Conservation (phyloP, 495 filamentous ascomycete species). For the Daldinia concentrica region DNA sequence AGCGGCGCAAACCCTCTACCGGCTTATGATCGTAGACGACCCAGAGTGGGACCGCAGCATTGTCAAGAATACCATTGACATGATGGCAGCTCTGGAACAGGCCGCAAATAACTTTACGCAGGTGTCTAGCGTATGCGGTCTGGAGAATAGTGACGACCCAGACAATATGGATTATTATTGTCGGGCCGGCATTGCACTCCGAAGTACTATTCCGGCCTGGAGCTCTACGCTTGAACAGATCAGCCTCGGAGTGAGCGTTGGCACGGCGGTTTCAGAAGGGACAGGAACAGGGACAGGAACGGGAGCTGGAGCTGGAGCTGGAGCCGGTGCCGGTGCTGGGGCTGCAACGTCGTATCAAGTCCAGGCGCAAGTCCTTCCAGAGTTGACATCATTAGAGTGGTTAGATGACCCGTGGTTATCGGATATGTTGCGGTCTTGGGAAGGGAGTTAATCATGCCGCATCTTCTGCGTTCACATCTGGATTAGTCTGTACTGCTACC, state of each 20-base stretch:
- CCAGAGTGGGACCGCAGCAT: conserved; percentile 37
- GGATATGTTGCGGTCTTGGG: conserved; percentile 37
- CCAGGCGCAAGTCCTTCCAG: conserved; percentile 5
- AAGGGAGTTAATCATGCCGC: not conserved
- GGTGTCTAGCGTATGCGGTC: conserved; percentile 31
- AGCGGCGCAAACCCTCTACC: conserved; percentile 40
- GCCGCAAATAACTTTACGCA: conserved; percentile 21
- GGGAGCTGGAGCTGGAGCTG: too few relatives aligned
- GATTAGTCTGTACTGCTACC: not conserved
- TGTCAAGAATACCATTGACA: conserved; percentile 25
- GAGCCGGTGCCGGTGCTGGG: too few relatives aligned
- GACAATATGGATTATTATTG: conserved; percentile 37
- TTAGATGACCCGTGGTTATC: conserved; percentile 36
- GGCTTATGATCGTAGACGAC: conserved; percentile 41
- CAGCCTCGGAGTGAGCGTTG: not conserved
- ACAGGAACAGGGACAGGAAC: not conserved
- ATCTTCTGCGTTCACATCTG: not conserved
- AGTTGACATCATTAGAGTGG: conserved; percentile 36
- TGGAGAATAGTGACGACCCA: conserved; percentile 30
- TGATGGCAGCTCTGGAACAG: conserved; percentile 29
- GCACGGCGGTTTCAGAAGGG: not conserved
- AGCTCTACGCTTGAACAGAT: conserved; percentile 30
- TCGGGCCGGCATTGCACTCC: conserved; percentile 30
- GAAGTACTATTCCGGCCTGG: conserved; percentile 35
- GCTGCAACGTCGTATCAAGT: conserved; percentile 3